These are phyloP conservation scores for Hanseniaspora nectarophila DNA, from an alignment of 805 yeast genomes.

Conservation along the genomic window DNA sequence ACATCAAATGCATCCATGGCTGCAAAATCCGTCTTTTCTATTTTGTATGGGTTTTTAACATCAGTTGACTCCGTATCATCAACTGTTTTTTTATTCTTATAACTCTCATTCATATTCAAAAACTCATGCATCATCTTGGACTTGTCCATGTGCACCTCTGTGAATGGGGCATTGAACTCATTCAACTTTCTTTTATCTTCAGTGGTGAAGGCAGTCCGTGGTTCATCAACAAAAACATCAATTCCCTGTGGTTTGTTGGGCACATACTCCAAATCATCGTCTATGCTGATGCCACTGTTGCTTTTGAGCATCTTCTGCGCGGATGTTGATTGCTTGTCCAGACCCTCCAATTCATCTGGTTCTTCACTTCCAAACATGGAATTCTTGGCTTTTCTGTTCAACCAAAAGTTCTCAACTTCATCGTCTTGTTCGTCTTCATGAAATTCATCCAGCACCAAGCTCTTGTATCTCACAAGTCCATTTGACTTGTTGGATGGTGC, in stretches of 20 bases:
- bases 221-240: background rate
- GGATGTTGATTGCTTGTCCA: background rate
- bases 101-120: background rate
- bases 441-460: conserved; percentile 9
- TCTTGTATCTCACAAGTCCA: conserved; percentile 6
- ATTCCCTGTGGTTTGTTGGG: background rate
- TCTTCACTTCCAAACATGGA: background rate
- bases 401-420: conserved; percentile 1
- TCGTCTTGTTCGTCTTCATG: conserved; percentile 1
- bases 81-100: background rate
- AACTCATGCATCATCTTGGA: conserved; percentile 2
- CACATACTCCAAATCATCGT: conserved; percentile 1
- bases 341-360: background rate
- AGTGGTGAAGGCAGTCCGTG: background rate
- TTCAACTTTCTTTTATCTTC: conserved; percentile 11
- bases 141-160: background rate
- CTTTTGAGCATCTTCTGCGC: background rate
- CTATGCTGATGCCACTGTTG: background rate
- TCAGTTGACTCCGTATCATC: background rate
- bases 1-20: background rate
- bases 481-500: background rate
- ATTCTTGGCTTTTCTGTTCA: background rate
- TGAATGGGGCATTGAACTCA: conserved; percentile 8
- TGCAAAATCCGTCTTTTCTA: background rate
- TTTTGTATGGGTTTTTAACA: background rate